A percentile compares a stretch with the other conserved stretches of the same genome.
phyloP scores from a whole-genome alignment of 2,329 filamentous ascomycete species.

The Pleochaeta shiraiana region DNA sequence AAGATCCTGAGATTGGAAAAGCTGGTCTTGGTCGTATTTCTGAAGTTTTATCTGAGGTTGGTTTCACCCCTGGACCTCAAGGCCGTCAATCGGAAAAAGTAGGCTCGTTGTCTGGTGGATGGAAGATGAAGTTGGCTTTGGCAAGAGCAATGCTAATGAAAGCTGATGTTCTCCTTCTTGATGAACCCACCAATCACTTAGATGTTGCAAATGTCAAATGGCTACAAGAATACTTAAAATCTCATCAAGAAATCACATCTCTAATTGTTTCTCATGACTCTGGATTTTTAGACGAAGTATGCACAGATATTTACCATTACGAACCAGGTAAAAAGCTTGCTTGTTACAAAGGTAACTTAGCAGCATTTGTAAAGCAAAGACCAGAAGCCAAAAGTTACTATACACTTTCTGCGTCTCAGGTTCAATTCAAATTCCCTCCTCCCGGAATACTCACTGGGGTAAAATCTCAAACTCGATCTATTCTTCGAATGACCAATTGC shows the following conservation, averaged over 20 bases:
- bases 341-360: conserved; percentile 64
- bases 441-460: conserved; percentile 88
- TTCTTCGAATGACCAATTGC: conserved; percentile 84
- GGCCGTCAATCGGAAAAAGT: conserved; percentile 79
- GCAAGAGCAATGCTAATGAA: conserved; percentile 92
- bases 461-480: conserved; percentile 83
- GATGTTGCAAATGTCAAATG: conserved; percentile 93
- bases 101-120: conserved; percentile 87
- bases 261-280: conserved; percentile 99
- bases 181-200: conserved; percentile 98
- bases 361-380: conserved; percentile 66
- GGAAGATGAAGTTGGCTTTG: conserved; percentile 99
- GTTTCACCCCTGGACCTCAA: conserved; percentile 76
- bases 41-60: conserved; percentile 70
- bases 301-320: conserved; percentile 98
- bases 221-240: conserved; percentile 87
- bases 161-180: conserved; percentile 87
- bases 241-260: conserved; percentile 90
- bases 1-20: conserved; percentile 66
- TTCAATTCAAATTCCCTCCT: conserved; percentile 95
- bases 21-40: conserved; percentile 66
- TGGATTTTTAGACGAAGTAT: conserved; percentile 88
- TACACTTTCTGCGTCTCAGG: conserved; percentile 67
- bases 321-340: conserved; percentile 86
- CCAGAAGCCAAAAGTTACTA: conserved; percentile 98